A percentile compares a stretch with the other conserved stretches of the same genome.
phyloP scores from a whole-genome alignment of 192 early-diverging fungal genomes.

The Umbelopsis sp. region DNA sequence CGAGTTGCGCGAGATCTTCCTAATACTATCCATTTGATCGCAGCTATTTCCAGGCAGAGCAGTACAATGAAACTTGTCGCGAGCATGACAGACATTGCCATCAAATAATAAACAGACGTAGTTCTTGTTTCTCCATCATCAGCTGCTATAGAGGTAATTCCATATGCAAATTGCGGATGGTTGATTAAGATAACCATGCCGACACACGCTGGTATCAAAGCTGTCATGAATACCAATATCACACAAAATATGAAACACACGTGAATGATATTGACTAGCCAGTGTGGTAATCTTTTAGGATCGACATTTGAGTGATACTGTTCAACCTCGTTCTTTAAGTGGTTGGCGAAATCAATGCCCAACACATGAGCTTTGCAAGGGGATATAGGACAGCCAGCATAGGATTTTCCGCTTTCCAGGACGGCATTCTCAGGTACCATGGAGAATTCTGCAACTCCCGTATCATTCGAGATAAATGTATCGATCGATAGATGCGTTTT shows the following conservation, averaged over 20 bases:
- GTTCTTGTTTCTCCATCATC: background rate
- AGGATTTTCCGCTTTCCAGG: background rate
- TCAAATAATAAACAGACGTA: background rate
- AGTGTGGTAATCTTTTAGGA: constrained; percentile 4
- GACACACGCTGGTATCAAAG: background rate
- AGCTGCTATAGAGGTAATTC: background rate
- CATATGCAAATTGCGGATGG: constrained; percentile 3
- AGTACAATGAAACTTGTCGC: background rate
- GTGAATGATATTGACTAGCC: background rate
- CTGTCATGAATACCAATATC: constrained; percentile 11
- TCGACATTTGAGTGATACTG: background rate
- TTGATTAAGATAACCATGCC: background rate
- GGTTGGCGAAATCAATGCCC: background rate
- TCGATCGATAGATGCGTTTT: background rate
- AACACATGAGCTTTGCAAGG: background rate
- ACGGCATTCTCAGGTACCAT: constrained; percentile 12
- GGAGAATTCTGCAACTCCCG: constrained; percentile 3
- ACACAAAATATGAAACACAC: background rate
- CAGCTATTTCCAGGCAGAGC: constrained; percentile 1
- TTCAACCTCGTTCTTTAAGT: background rate
- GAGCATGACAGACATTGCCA: background rate
- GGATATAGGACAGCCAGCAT: constrained; percentile 1
- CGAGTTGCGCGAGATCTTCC: background rate
- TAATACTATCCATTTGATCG: background rate
- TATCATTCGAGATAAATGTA: background rate